Evolutionary conservation across 2,329 filamentous ascomycete species (phyloP), one percentile per base, ranked within the genome.

Genomic region (Diaporthe nobilis): DNA sequence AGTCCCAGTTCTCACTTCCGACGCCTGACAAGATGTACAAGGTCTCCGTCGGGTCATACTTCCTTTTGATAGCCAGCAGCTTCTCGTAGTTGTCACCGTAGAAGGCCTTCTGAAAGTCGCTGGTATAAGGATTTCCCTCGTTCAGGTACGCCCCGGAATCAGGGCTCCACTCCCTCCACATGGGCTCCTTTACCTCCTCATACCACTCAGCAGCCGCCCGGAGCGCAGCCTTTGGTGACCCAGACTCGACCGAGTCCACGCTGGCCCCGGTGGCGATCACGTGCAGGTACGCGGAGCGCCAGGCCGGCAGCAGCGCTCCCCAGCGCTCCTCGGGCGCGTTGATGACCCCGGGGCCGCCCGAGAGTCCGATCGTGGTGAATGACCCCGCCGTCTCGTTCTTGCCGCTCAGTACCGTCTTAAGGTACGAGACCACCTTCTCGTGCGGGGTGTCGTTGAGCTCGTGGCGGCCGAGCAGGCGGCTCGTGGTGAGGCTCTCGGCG

Each of bases 101-200:
- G 68, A 80, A 79, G 9, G 75, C 72, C 15, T 71, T 42, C 74
- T 80, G 61, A 28, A 67, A 67, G 20, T 51, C 61, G 4, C 75
- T 73, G 51, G 80, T 77, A 4, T 78, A 77, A 10, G 77, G 51
- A 71, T 81, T 78, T 6, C 78, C 81, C 76, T 84, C 83, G 57
- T 83, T 84, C 47, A 82, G 68, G 71, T 84, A 84, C 20, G 80
- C 79, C 8, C 83, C 67, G 4, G 53, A 25, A 13, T 47, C n/a
- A 28, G 67, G 67, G n/a, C 49, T 55, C 67, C 76, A 77, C 47
- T 76, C 55, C 13, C 71, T 61, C 76, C 76, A 78, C 22, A 77
- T 49, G 1, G 47, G 20, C 55, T 78, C 76, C 58, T 76, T 67
- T 0, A 63, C 61, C 12, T 77, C 67, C 42, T 76, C 60, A 4